These are phyloP conservation scores for Tulasnella sp. DNA, from an alignment of 768 basidiomycete species.

Conservation along the genomic window DNA sequence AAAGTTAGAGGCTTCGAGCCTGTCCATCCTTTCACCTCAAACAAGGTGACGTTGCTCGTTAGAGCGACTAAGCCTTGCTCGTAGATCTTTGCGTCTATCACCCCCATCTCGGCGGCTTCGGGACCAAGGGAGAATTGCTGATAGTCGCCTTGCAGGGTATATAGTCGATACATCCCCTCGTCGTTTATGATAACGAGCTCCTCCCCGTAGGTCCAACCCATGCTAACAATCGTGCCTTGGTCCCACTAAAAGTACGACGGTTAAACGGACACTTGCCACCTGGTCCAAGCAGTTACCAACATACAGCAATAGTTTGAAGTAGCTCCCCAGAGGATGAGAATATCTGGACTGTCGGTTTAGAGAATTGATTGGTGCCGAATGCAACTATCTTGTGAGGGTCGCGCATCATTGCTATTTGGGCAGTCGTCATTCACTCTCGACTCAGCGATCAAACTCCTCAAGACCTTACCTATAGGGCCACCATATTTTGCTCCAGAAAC, in stretches of 20 bases:
- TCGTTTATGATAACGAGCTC: constrained; percentile 81
- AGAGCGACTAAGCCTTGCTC: constrained; percentile 84
- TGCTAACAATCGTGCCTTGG: constrained; percentile 71
- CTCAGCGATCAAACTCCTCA: background rate
- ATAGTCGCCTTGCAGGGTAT: constrained; percentile 83
- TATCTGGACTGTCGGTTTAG: constrained; percentile 80
- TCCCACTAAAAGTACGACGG: constrained; percentile 67
- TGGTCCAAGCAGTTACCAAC: background rate
- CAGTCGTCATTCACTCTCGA: background rate
- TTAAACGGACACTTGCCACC: constrained; percentile 27
- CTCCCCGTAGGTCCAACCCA: constrained; percentile 64
- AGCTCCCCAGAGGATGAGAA: constrained; percentile 81
- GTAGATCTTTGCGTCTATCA: constrained; percentile 81
- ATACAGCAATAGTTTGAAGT: constrained; percentile 37
- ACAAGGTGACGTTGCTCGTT: constrained; percentile 64
- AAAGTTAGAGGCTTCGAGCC: constrained; percentile 68
- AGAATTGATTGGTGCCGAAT: constrained; percentile 54
- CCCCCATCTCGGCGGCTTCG: constrained; percentile 76
- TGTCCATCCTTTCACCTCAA: constrained; percentile 89
- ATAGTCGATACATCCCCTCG: constrained; percentile 86
- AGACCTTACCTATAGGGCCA: constrained; percentile 73
- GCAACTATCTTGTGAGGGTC: constrained; percentile 77
- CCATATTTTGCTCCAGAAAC: constrained; percentile 79
- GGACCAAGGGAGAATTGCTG: constrained; percentile 76
- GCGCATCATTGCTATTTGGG: constrained; percentile 72